Evolutionary conservation across 2,329 filamentous ascomycete genomes (phyloP).

Genomic region (Penicillium hordei): DNA sequence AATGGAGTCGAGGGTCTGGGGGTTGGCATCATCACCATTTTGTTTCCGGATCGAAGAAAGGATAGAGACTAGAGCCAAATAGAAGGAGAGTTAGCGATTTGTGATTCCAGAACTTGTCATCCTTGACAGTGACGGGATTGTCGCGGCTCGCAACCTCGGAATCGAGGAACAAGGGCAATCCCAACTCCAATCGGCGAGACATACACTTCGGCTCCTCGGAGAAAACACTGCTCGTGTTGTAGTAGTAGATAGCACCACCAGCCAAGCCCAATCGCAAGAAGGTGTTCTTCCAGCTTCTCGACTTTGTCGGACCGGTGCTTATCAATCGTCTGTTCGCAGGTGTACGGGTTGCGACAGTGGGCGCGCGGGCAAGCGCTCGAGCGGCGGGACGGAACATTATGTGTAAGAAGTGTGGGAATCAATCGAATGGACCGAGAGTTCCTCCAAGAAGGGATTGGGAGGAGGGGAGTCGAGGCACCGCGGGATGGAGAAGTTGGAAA

Average conservation of each 20-base stretch:
- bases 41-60: constrained; percentile 31
- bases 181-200: constrained; percentile 34
- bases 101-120: background rate
- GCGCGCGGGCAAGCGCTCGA: constrained; percentile 45
- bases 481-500: constrained; percentile 28
- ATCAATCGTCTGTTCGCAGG: constrained; percentile 50
- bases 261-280: constrained; percentile 73
- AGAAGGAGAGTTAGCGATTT: constrained; percentile 13
- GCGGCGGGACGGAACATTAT: constrained; percentile 56
- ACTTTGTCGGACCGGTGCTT: constrained; percentile 61
- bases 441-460: constrained; percentile 14
- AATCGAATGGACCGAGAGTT: constrained; percentile 15
- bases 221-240: constrained; percentile 86
- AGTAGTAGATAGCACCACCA: constrained; percentile 79
- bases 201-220: constrained; percentile 76
- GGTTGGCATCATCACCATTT: constrained; percentile 47
- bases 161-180: constrained; percentile 14
- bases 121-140: constrained; percentile 2
- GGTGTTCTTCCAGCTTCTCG: constrained; percentile 78
- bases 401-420: constrained; percentile 9
- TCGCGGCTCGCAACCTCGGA: constrained; percentile 10
- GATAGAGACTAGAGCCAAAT: constrained; percentile 33
- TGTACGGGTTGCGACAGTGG: constrained; percentile 31
- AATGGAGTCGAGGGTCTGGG: constrained; percentile 66
- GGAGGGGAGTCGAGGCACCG: constrained; percentile 12